Percentiles rank a stretch among this genome's conserved stretches.
Evolutionary conservation across 768 basidiomycete genomes (phyloP).

Genomic region (Trametes gibbosa): DNA sequence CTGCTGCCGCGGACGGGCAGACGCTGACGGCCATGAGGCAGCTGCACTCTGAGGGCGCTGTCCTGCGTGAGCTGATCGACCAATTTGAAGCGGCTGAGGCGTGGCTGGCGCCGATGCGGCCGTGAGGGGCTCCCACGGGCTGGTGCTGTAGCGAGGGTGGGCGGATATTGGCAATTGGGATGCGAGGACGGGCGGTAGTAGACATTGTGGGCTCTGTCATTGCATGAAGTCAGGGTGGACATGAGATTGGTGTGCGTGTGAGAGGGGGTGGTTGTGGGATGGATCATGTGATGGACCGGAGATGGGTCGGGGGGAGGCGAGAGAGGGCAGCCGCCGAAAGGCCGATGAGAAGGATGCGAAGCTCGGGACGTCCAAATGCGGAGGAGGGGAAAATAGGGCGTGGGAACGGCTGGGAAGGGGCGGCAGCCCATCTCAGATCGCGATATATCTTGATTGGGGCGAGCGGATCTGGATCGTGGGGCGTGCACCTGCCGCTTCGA

Average conservation of each 20-base stretch:
- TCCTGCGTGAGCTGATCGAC: conserved; percentile 84
- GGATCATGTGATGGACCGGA: conserved; percentile 14
- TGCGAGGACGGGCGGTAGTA: conserved; percentile 7
- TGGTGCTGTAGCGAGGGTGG: background rate
- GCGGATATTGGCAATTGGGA: conserved; percentile 10
- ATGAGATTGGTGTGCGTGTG: background rate
- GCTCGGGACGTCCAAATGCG: conserved; percentile 9
- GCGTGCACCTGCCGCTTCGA: conserved; percentile 7
- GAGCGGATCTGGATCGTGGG: conserved; percentile 8
- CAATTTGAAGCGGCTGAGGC: conserved; percentile 95
- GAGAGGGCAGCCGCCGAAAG: conserved; percentile 16
- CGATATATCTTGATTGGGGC: conserved; percentile 15
- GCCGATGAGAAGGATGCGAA: conserved; percentile 18
- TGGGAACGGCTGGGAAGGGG: background rate
- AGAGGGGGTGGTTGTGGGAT: no score
- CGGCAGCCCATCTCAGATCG: conserved; percentile 9
- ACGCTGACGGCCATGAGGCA: conserved; percentile 87
- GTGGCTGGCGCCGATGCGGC: conserved; percentile 91
- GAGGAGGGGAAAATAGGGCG: conserved; percentile 1
- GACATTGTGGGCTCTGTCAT: background rate
- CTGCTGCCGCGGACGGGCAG: conserved; percentile 36
- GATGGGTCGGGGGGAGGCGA: conserved; percentile 10
- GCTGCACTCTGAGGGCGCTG: conserved; percentile 77
- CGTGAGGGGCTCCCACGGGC: conserved; percentile 44
- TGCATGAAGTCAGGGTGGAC: conserved; percentile 6